Conservation (phyloP, 176 grass and related monocot genomes). For the Bothriochloa decipiens region DNA sequence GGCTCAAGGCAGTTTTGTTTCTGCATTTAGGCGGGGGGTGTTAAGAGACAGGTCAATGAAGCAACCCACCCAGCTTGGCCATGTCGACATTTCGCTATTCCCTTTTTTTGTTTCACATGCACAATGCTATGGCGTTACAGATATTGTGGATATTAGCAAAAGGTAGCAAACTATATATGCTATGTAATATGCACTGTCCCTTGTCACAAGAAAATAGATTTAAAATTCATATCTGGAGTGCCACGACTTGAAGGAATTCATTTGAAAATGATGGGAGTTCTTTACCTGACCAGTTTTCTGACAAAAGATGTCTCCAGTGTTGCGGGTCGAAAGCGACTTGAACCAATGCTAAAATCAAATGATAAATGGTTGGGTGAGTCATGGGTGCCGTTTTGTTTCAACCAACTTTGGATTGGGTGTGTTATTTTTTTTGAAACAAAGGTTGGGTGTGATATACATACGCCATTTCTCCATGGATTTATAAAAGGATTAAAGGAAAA, state of each 20-base stretch:
- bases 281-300: not conserved
- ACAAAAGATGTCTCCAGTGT: not conserved
- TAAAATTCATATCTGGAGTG: not conserved
- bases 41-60: constrained; percentile 42
- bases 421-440: too few relatives aligned
- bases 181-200: not conserved
- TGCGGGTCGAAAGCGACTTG: constrained; percentile 22
- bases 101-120: not conserved
- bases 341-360: not conserved
- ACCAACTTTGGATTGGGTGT: constrained; percentile 23
- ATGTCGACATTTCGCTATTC: too few relatives aligned
- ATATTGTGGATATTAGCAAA: not conserved
- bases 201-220: not conserved
- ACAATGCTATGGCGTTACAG: too few relatives aligned
- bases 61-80: not conserved
- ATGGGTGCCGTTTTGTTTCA: constrained; percentile 32
- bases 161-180: not conserved
- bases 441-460: constrained; percentile 1
- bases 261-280: not conserved
- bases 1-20: constrained; percentile 26
- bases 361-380: not conserved
- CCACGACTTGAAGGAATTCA: not conserved
- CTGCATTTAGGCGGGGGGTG: constrained; percentile 16
- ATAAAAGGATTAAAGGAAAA: not conserved
- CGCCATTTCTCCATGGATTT: not conserved